Base-by-base conservation (phyloP, 2,329 filamentous ascomycete genomes). In the Colletotrichum eremochloae region DNA sequence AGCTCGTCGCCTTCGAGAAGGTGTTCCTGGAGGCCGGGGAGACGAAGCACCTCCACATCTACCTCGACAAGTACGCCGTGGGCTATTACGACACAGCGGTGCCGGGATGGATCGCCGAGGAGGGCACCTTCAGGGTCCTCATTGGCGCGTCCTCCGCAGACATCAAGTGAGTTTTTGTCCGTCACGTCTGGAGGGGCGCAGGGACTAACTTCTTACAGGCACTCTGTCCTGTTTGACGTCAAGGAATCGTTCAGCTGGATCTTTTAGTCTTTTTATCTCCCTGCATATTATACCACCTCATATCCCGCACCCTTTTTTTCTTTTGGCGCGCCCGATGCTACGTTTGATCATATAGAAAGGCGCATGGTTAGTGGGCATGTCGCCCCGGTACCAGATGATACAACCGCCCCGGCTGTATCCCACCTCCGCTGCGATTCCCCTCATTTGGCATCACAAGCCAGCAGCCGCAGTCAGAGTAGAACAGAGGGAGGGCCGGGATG, bases 1-100 rank as follows among this genome's bases (percentile, higher is more conserved):
- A 94, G 80, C 84, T 94, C 1, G 90, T 90, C 44, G 91, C 90
- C 0, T 94, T 94, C 76, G 87, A 88, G 70, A 93, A 93, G 80
- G 86, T 92, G 0, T 84, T 82, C 62, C 80, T 94, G 3, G 84
- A 88, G 56, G 82, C 86, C 1, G 90, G 89, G 5, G 86, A 88
- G 82, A 88, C 86, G 0, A 85, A 82, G 74, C 85, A 88, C 71
- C 78, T 88, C 44, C 80, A 81, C 12, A 80, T 88, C 5, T 74
- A 76, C 20, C 75, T 88, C 12, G 85, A 88, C 74, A 86, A 85
- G 78, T 83, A 87, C 72, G 86, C 86, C 1, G 86, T 86, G 2
- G 86, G 86, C 11, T 93, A 93, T 80, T 93, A 90, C 75, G 90
- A 93, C 74, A 88, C 88, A 20, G 83, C 84, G 3, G 77, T 89